Percentiles rank a stretch among this genome's conserved stretches.
These are phyloP conservation scores for Microdochium trichocladiopsis DNA, from an alignment of 2,329 filamentous ascomycete genomes.

Conservation along the genomic window DNA sequence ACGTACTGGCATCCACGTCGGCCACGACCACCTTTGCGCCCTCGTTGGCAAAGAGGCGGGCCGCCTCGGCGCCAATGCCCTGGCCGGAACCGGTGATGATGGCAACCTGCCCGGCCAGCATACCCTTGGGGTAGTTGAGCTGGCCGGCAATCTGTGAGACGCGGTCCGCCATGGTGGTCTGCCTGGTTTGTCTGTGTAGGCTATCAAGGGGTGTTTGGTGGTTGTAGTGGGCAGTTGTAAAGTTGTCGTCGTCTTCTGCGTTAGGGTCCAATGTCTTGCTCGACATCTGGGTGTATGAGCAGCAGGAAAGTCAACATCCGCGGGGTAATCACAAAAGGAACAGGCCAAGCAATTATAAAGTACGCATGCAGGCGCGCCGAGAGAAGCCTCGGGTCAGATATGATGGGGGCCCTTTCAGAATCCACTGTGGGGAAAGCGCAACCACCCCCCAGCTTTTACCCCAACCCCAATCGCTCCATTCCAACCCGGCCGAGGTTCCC, in stretches of 20 bases:
- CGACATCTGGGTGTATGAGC: no score
- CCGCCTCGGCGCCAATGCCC: conserved; percentile 81
- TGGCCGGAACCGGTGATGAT: conserved; percentile 85
- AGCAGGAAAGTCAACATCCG: no score
- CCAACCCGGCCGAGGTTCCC: not conserved
- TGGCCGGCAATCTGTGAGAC: conserved; percentile 68
- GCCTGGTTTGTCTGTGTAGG: not conserved
- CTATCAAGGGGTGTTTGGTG: not conserved
- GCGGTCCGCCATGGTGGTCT: conserved; percentile 44
- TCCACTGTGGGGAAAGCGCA: no score
- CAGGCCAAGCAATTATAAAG: no score
- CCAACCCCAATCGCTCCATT: not conserved
- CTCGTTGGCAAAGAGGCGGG: conserved; percentile 77
- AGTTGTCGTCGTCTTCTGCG: no score
- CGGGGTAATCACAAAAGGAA: no score
- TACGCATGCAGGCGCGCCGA: no score
- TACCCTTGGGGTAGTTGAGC: conserved; percentile 74
- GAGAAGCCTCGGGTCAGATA: no score
- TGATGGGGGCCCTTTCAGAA: no score
- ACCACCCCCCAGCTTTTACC: not conserved
- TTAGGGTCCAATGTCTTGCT: no score
- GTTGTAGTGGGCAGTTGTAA: not conserved
- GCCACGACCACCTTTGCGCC: conserved; percentile 78
- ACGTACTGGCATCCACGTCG: conserved; percentile 69
- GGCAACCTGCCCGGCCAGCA: conserved; percentile 73